Evolutionary conservation across 2,329 filamentous ascomycete genomes (phyloP), one percentile per base, ranked within the genome.

Genomic region (Hymenoscyphus linearis): DNA sequence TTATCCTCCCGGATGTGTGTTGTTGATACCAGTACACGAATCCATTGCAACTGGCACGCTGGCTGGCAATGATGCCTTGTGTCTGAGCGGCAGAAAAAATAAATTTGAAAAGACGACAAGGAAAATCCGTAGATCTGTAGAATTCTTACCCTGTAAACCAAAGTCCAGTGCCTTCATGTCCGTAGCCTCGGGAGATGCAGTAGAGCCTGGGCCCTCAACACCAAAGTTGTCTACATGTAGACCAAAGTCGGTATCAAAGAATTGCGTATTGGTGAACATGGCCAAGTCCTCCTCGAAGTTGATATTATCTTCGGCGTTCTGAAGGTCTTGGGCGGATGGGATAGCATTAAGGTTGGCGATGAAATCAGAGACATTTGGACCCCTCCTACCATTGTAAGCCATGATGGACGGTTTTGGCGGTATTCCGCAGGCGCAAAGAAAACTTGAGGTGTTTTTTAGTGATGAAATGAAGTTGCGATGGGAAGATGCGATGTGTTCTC

Each of bases 361-460:
- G 78, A 95, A 96, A 72, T 92, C 88, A 72, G 91, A 92, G 77
- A 96, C 90, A 75, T 96, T 96, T 72, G 90, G 88, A 69, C 85
- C 89, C 73, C 89, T 86, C 65, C 91, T 88, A 72, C 87, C 88
- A 76, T 83, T 86, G 82, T 86, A 92, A 74, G 80, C 83, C 74
- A 90, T 85, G 50, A 22, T 57, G 44, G 25, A 31, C 44, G 44
- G n/a, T 40, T 16, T 34, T 25, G 31, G 54, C 59, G 54, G 40
- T 54, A 40, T 31, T 13, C n/a, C 59, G 47, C 26, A 27, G 25
- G 34, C 16, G 13, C n/a, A n/a, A n/a, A n/a, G n/a, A n/a, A n/a
- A n/a, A 26, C 44, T 37, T 12, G 25, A 27, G 34, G 52, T 3
- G 16, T 7, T 53, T 34, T 3, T 4, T 34, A 18, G 52, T 50